These are phyloP conservation scores for Aspergillus egyptiacus DNA, from an alignment of 495 filamentous ascomycete species.

Conservation along the genomic window DNA sequence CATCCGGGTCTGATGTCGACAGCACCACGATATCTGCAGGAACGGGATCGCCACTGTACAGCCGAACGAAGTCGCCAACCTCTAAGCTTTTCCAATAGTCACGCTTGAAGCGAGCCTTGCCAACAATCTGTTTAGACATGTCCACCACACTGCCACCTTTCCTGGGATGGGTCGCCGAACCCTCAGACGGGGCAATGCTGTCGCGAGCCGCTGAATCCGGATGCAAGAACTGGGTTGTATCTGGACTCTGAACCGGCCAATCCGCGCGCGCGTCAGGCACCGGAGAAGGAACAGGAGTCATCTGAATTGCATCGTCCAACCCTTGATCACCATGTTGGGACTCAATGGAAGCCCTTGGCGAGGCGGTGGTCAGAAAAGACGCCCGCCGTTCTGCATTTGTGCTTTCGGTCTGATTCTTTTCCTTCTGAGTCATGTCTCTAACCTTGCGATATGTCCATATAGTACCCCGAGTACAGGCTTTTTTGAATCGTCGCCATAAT, in stretches of 20 bases:
- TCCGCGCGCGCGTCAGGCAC: conserved; percentile 47
- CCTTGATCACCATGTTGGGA: conserved; percentile 53
- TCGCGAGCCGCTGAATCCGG: conserved; percentile 31
- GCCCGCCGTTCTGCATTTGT: conserved; percentile 46
- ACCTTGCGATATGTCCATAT: conserved; percentile 51
- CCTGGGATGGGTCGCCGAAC: conserved; percentile 21
- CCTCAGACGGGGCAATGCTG: conserved; percentile 24
- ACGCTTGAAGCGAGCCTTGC: conserved; percentile 74
- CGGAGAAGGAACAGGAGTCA: conserved; percentile 91
- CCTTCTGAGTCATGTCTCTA: conserved; percentile 33
- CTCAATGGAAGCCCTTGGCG: conserved; percentile 54
- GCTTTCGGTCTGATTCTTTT: conserved; percentile 35
- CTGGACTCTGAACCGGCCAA: conserved; percentile 26
- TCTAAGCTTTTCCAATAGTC: conserved; percentile 95
- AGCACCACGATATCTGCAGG: conserved; percentile 93
- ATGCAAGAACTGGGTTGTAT: conserved; percentile 26
- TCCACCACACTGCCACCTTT: conserved; percentile 64
- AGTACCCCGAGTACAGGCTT: conserved; percentile 67
- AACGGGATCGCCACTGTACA: conserved; percentile 94
- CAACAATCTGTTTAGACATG: conserved; percentile 49
- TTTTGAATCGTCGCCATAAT: conserved; percentile 86
- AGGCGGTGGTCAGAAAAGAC: conserved; percentile 59
- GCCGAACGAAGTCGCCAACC: conserved; percentile 92
- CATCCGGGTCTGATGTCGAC: conserved; percentile 92
- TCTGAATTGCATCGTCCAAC: conserved; percentile 63